Evolutionary conservation across 495 filamentous ascomycete genomes (phyloP).

Genomic region (Eremomyces bilateralis): DNA sequence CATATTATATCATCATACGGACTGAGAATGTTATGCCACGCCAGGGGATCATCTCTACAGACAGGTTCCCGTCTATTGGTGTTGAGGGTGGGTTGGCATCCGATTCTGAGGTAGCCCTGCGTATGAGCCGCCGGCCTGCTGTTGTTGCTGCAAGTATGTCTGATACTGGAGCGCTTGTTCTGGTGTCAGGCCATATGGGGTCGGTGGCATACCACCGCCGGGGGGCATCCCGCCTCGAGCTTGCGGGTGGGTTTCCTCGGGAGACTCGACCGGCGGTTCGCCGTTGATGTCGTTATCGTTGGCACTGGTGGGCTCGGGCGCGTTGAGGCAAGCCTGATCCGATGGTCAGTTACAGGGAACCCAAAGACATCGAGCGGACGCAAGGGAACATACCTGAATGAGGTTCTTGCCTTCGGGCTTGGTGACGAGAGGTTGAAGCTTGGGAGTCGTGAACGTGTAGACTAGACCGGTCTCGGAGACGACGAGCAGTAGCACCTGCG

Average conservation of each 20-base stretch:
- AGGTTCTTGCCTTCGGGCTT: slow-evolving; percentile 99
- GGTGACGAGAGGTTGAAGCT: slow-evolving; percentile 94
- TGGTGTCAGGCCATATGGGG: slow-evolving; percentile 13
- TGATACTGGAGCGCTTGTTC: slow-evolving; percentile 24
- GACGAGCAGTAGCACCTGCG: slow-evolving; percentile 90
- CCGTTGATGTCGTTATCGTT: slow-evolving; percentile 80
- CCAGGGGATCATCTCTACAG: too few species aligned
- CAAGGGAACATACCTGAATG: slow-evolving; percentile 67
- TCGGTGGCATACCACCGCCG: slow-evolving; percentile 3
- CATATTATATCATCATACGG: too few species aligned
- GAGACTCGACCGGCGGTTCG: slow-evolving; percentile 20
- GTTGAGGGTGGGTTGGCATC: slow-evolving; percentile 13
- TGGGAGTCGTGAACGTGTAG: slow-evolving; percentile 98
- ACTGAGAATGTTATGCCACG: too few species aligned
- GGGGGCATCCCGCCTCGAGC: slow-evolving; percentile 13
- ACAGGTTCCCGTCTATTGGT: too few species aligned
- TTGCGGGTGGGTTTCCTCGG: slow-evolving; percentile 18
- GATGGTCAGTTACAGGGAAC: too few species aligned
- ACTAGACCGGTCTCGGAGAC: slow-evolving; percentile 97
- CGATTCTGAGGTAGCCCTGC: slow-evolving; percentile 15
- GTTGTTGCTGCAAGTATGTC: slow-evolving; percentile 21
- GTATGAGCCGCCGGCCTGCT: slow-evolving; percentile 16
- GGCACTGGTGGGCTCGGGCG: slow-evolving; percentile 73
- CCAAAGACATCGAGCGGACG: too few species aligned
- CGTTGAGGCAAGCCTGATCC: slow-evolving; percentile 81